Evolutionary conservation across 75 land plant genomes (phyloP), one percentile per base, ranked within the genome.

Genomic region (Picea glauca): DNA sequence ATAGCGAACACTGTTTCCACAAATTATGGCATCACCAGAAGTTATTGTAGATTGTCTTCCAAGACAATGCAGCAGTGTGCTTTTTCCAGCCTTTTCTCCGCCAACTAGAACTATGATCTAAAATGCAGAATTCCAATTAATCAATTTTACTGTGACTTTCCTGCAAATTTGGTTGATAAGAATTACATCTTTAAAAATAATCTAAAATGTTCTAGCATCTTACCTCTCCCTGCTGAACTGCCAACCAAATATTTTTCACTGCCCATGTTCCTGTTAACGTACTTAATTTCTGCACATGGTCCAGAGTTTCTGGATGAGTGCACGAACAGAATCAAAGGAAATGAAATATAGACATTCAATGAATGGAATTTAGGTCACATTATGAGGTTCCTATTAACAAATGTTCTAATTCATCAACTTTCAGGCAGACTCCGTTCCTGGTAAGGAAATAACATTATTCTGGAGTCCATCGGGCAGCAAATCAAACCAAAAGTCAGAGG

Each of bases 61-160:
- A 46, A 83, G 84, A 57, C 82, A 80, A 40, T 83, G 58, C 76
- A 83, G 58, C 30, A 83, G 76, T 60, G 84, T 80, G 60, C 77
- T 80, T 80, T 83, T 83, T 31, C 84, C 84, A 80, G 84, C 76
- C 72, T 80, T 83, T 33, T 83, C 77, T 75, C 84, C 83, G 32
- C 84, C 84, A 35, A 83, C 60, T 58, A 83, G 76, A 38, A 80
- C 84, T 35, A 83, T 58, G 72, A 80, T 74, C 84, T 83, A 54
- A 56, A 74, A 57, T 57, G 33, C 32, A 74, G 59, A 6, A 13
- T 13, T n/a, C 18, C 20, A 26, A n/a, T 21, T 74, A n/a, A 11
- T 57, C 59, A 54, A 18, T 74, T 74, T 11, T 26, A 0, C 5
- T 74, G 26, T 73, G 50, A 20, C 26, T 57, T 31, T 4, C 43